These are phyloP conservation scores for Ustilago sp. DNA, from an alignment of 1,284 basidiomycete species.

Conservation along the genomic window DNA sequence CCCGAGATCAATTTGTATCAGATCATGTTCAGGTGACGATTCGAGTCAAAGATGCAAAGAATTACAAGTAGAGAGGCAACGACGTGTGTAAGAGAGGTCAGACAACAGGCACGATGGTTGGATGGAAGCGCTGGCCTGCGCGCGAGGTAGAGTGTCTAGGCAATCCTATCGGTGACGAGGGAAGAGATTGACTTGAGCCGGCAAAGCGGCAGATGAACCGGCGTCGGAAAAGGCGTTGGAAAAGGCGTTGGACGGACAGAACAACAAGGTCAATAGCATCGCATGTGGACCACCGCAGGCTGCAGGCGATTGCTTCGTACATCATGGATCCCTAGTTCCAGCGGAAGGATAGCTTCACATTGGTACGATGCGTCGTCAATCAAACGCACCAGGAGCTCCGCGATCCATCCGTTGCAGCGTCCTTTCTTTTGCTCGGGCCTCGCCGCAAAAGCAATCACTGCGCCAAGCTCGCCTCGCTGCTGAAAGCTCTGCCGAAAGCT, in stretches of 20 bases:
- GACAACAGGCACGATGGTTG: no score
- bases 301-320: not conserved
- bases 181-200: no score
- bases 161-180: no score
- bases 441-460: not conserved
- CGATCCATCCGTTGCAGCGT: not conserved
- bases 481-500: no score
- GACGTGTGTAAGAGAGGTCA: not conserved
- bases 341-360: not conserved
- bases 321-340: not conserved
- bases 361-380: not conserved
- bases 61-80: not conserved
- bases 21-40: constrained; percentile 7
- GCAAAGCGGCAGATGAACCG: no score
- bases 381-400: not conserved
- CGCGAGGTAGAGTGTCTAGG: no score
- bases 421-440: not conserved
- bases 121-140: no score
- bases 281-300: no score
- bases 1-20: not conserved
- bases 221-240: no score
- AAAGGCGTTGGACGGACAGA: no score
- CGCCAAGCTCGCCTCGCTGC: not conserved
- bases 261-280: no score
- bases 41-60: constrained; percentile 13